A percentile compares a stretch with the other conserved stretches of the same genome.
Evolutionary conservation across 345 rosid genomes (phyloP).

Genomic region (Crucihimalaya himalaica): DNA sequence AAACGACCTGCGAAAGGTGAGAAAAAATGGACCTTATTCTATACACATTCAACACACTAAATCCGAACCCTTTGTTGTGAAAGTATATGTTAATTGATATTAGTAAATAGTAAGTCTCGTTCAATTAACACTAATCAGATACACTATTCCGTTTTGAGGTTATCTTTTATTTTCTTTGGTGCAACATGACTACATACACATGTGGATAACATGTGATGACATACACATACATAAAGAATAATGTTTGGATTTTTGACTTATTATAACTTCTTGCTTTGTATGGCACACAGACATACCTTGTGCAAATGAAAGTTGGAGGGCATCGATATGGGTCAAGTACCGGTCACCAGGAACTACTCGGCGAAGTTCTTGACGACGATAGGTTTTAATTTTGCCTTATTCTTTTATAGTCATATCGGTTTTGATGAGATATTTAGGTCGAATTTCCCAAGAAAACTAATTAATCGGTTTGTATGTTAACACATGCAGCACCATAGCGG

Average conservation of each 20-base stretch:
- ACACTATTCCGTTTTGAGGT: background rate
- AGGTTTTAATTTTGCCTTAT: constrained; percentile 19
- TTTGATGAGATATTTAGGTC: background rate
- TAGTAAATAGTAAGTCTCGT: background rate
- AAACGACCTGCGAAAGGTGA: constrained; percentile 28
- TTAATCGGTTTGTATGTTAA: background rate
- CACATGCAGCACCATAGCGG: constrained; percentile 10
- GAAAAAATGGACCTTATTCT: background rate
- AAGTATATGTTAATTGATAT: background rate
- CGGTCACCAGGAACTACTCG: constrained; percentile 32
- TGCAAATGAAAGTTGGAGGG: constrained; percentile 31
- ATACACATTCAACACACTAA: background rate
- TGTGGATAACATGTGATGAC: no score
- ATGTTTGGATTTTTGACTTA: background rate
- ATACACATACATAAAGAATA: background rate
- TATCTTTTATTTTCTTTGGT: background rate
- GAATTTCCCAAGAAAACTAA: background rate
- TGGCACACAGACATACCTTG: constrained; percentile 29
- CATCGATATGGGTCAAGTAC: constrained; percentile 33
- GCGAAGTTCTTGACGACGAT: constrained; percentile 24
- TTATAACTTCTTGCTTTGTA: background rate
- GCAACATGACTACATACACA: background rate
- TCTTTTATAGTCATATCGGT: background rate
- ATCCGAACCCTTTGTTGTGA: background rate
- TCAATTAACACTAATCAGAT: background rate